These are phyloP conservation scores for Citrullus amarus DNA, from an alignment of 306 rosid species.

Conservation along the genomic window DNA sequence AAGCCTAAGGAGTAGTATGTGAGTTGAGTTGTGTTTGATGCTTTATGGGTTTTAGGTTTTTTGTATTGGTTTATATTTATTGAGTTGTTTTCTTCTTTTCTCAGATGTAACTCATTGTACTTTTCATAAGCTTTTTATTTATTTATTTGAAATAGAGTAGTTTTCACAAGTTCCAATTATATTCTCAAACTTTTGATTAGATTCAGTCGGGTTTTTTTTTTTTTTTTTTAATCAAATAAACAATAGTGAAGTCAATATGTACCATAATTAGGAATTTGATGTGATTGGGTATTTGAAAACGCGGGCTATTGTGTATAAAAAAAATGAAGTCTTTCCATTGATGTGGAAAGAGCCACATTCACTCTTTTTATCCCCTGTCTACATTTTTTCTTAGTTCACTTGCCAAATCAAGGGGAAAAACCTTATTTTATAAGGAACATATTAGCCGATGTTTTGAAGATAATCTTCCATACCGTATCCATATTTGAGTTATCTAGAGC, in stretches of 20 bases:
- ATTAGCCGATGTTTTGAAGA: not conserved
- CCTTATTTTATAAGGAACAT: not conserved
- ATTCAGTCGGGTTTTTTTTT: not conserved
- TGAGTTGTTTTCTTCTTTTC: not conserved
- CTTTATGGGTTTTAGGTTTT: not conserved
- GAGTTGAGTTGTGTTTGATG: not conserved
- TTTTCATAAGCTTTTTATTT: not conserved
- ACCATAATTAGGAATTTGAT: not conserved
- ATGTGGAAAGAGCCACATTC: not conserved
- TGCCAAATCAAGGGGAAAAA: not conserved
- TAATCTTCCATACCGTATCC: not conserved
- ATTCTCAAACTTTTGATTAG: not conserved
- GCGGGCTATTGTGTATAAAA: not conserved
- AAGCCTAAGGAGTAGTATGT: not conserved
- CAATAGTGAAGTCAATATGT: not conserved
- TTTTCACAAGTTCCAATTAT: not conserved
- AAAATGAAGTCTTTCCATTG: not conserved
- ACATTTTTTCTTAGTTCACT: not conserved
- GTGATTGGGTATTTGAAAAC: not conserved
- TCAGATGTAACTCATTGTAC: not conserved
- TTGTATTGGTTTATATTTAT: not conserved
- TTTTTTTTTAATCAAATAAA: not conserved
- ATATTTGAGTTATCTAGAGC: not conserved
- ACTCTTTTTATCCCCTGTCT: not conserved
- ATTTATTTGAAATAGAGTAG: not conserved